Evolutionary conservation across 23 red algal species (phyloP), one percentile per base, ranked within the genome.

Genomic region (Agarophyton chilense): DNA sequence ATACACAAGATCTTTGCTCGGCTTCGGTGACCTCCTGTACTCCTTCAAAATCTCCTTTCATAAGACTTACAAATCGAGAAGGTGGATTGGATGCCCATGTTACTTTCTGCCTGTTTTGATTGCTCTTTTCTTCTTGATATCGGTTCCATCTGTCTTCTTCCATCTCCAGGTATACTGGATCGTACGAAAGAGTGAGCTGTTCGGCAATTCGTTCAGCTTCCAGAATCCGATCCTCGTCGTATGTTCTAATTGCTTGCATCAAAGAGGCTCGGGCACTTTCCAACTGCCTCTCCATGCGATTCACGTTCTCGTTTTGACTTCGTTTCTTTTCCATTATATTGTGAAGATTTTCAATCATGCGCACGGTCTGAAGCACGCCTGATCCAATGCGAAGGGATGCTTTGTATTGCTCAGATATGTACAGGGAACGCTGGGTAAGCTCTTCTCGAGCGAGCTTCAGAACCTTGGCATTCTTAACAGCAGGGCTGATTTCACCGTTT

Each of bases 21-120:
- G 62, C 81, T 31, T 79, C 57, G n/a, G 73, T 78, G 16, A 79
- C 73, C 18, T 18, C 73, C 63, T 78, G 29, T 19, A 36, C 72
- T 8, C 86, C 86, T 78, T 78, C 62, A 40, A 67, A 66, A 52
- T 90, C 86, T 38, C 86, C 86, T 51, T 79, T 78, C 52, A 90
- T 61, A 29, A 90, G 54, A 63, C 55, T 55, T 5, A 90, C 43
- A 79, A 90, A 55, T 43, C 86, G 86, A n/a, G 53, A 78, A 0
- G 86, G 58, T 18, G 70, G 68, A 24, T 64, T 77, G 14, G 29
- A 52, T 4, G 57, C 36, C 86, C 86, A 90, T 10, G 45, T 79
- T 34, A 71, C 52, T 77, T 78, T 78, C 22, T 61, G 86, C 10
- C 68, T n/a, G 16, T 46, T 51, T 35, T 41, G 52, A 26, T 22